phyloP scores from a whole-genome alignment of 495 filamentous ascomycete species.

The Aspergillus steynii region DNA sequence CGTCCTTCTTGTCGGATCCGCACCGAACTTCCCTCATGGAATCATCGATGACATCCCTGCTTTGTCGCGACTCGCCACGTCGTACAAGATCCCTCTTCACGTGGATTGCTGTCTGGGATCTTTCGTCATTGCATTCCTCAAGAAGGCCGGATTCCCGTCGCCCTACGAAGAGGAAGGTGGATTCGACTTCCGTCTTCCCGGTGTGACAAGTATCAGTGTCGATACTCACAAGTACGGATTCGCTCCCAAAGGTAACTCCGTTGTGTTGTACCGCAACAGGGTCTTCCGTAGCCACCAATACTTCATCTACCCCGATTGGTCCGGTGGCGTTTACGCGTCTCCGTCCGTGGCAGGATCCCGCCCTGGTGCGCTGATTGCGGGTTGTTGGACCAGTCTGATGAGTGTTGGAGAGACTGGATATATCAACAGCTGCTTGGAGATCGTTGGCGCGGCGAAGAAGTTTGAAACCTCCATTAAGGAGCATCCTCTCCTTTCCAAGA shows the following conservation, averaged over 20 bases:
- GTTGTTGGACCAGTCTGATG: slow-evolving; percentile 91
- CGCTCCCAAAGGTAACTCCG: slow-evolving; percentile 94
- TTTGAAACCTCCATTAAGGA: slow-evolving; percentile 74
- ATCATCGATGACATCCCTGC: slow-evolving; percentile 92
- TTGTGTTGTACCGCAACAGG: slow-evolving; percentile 82
- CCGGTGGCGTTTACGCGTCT: slow-evolving; percentile 93
- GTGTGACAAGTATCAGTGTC: slow-evolving; percentile 92
- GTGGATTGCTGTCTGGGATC: slow-evolving; percentile 98
- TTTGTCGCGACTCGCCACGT: slow-evolving; percentile 80
- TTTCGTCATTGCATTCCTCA: slow-evolving; percentile 89
- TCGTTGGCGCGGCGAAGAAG: slow-evolving; percentile 83
- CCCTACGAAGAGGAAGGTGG: slow-evolving; percentile 64
- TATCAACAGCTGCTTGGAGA: slow-evolving; percentile 76
- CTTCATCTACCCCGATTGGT: slow-evolving; percentile 93
- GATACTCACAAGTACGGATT: slow-evolving; percentile 99
- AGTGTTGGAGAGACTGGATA: slow-evolving; percentile 87
- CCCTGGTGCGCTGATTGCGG: slow-evolving; percentile 90
- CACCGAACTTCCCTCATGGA: slow-evolving; percentile 96
- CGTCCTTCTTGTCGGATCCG: slow-evolving; percentile 90
- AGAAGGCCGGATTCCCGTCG: slow-evolving; percentile 78
- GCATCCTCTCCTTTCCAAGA: slow-evolving; percentile 61
- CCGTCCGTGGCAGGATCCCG: slow-evolving; percentile 87
- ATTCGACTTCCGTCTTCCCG: slow-evolving; percentile 92
- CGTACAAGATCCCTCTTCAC: slow-evolving; percentile 80
- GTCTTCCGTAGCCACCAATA: slow-evolving; percentile 85